Evolutionary conservation across 2,329 filamentous ascomycete species (phyloP).

Genomic region (Aspergillus sp.): DNA sequence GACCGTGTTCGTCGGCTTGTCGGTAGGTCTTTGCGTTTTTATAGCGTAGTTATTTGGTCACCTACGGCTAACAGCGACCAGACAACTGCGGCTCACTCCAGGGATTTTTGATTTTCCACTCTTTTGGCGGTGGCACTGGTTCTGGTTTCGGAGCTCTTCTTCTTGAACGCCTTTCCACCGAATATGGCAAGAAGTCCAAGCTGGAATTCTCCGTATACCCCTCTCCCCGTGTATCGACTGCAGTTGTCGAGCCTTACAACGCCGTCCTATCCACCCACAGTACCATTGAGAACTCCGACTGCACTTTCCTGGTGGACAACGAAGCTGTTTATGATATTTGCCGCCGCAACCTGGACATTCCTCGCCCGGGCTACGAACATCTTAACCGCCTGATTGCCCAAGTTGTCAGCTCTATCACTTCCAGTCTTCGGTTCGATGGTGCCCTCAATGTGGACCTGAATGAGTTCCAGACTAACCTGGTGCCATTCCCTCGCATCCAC

Average conservation of each 20-base stretch:
- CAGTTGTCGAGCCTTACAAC: conserved; percentile 69
- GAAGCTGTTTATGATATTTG: conserved; percentile 70
- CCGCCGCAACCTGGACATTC: conserved; percentile 63
- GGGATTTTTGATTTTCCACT: conserved; percentile 69
- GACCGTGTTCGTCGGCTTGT: conserved; percentile 65
- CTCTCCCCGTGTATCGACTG: conserved; percentile 62
- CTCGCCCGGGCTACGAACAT: conserved; percentile 64
- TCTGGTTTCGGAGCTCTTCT: conserved; percentile 66
- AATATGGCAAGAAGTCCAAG: conserved; percentile 69
- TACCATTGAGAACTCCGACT: conserved; percentile 68
- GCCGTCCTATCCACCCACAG: conserved; percentile 57
- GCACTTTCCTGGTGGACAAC: conserved; percentile 68
- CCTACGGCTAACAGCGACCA: conserved; percentile 25
- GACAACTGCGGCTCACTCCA: conserved; percentile 67
- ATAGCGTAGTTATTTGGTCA: background rate
- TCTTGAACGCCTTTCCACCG: conserved; percentile 62
- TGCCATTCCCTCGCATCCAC: conserved; percentile 67
- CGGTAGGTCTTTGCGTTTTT: conserved; percentile 44
- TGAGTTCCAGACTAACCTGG: conserved; percentile 69
- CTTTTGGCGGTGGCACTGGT: conserved; percentile 66
- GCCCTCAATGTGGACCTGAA: conserved; percentile 67
- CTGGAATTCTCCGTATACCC: conserved; percentile 68
- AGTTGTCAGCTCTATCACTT: conserved; percentile 67
- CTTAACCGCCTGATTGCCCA: conserved; percentile 67
- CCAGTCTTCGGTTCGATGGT: conserved; percentile 64